Evolutionary conservation across 129 eudicot species (phyloP).

Genomic region (Artemisia argyi): DNA sequence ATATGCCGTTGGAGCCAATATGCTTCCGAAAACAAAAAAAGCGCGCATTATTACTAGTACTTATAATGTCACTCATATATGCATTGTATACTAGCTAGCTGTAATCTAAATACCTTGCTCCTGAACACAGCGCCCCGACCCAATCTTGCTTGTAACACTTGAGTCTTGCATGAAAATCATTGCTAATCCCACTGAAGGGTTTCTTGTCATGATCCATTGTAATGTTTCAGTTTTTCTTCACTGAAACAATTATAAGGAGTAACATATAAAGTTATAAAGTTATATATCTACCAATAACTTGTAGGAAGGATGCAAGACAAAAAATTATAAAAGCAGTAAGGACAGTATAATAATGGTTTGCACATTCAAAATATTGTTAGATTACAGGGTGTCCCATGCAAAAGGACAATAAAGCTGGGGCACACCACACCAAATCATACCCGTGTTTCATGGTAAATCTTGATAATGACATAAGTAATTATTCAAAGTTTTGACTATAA

Average conservation of each 20-base stretch:
- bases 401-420: conserved; percentile 25
- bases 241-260: not conserved
- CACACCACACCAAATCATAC: not conserved
- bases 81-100: too few species aligned
- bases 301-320: not conserved
- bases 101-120: conserved; percentile 45
- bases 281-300: not conserved
- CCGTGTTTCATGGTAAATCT: conserved; percentile 19
- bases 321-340: not conserved
- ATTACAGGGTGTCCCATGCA: conserved; percentile 18
- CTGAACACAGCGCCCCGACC: conserved; percentile 58
- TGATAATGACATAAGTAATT: not conserved
- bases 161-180: conserved; percentile 66
- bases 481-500: too few species aligned
- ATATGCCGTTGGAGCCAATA: conserved; percentile 90
- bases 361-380: conserved; percentile 4
- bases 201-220: conserved; percentile 52
- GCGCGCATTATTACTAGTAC: not conserved
- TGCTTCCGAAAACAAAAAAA: conserved; percentile 35
- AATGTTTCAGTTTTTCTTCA: conserved; percentile 5
- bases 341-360: not conserved
- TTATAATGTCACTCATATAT: not conserved
- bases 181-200: conserved; percentile 67
- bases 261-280: too few species aligned
- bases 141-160: conserved; percentile 77